Percentiles rank a stretch among this genome's conserved stretches.
These are phyloP conservation scores for Neostapfia colusana DNA, from an alignment of 176 grass and related monocot genomes.

Conservation along the genomic window DNA sequence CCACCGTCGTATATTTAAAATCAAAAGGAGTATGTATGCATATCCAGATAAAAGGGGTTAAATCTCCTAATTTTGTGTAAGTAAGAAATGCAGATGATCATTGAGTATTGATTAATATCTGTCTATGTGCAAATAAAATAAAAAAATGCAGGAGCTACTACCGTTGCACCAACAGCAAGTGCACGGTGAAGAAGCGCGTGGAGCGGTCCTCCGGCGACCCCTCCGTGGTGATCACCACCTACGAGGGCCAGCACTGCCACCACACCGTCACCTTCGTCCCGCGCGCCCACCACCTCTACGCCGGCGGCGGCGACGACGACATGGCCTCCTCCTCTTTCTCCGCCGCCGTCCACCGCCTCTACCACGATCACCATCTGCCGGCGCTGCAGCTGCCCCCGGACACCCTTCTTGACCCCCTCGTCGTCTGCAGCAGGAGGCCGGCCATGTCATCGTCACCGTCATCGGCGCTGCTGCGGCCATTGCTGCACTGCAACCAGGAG, in stretches of 20 bases:
- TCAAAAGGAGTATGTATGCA: too few relatives aligned
- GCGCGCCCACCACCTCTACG: conserved; percentile 41
- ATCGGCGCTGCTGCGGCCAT: background rate
- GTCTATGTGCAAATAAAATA: background rate
- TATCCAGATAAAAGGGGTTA: too few relatives aligned
- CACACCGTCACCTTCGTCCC: conserved; percentile 58
- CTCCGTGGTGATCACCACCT: conserved; percentile 77
- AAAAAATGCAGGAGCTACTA: conserved; percentile 67
- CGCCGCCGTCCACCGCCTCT: background rate
- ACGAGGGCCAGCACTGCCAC: conserved; percentile 87
- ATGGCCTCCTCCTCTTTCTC: conserved; percentile 16
- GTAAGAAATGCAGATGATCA: too few relatives aligned
- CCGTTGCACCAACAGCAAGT: conserved; percentile 71
- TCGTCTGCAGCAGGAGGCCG: background rate
- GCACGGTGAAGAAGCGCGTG: conserved; percentile 77
- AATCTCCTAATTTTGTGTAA: too few relatives aligned
- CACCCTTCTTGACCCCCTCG: background rate
- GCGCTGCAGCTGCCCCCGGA: background rate
- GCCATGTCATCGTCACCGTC: background rate
- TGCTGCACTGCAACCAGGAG: conserved; percentile 29
- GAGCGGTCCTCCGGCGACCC: conserved; percentile 69
- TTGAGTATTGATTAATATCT: background rate
- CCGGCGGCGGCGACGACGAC: conserved; percentile 22
- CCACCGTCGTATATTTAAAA: too few relatives aligned
- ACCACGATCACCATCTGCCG: background rate